These are phyloP conservation scores for Globisporangium parvum DNA, from an alignment of 352 stramenopile species.

Conservation along the genomic window DNA sequence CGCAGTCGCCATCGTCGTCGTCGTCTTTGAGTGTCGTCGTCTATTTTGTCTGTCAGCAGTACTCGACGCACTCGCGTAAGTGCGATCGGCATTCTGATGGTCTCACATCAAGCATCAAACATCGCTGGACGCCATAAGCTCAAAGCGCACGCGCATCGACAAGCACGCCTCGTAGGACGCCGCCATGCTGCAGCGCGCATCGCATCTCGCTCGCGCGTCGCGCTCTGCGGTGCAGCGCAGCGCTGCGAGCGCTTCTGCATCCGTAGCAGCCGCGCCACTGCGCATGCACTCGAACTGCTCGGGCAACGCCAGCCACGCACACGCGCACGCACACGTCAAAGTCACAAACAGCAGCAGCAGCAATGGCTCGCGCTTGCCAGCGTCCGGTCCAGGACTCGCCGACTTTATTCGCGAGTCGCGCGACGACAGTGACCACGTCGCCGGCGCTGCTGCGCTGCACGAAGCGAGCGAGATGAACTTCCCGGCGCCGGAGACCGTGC, in stretches of 20 bases:
- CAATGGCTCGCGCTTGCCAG: constrained; percentile 27
- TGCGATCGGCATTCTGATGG: constrained; percentile 4
- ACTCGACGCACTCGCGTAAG: neutral
- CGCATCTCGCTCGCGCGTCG: constrained; percentile 1
- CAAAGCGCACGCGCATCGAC: no score
- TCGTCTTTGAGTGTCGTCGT: neutral
- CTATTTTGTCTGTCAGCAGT: neutral
- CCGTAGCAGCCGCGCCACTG: neutral
- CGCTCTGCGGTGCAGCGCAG: constrained; percentile 1
- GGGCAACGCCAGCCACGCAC: constrained; percentile 15
- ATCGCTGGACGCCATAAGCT: neutral
- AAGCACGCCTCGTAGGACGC: neutral
- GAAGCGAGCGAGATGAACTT: constrained; percentile 79
- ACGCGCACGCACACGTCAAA: constrained; percentile 19
- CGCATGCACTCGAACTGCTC: constrained; percentile 27
- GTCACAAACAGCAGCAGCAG: constrained; percentile 11
- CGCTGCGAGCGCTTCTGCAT: neutral
- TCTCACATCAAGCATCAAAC: neutral
- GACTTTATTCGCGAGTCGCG: constrained; percentile 69
- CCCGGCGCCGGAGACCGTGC: constrained; percentile 25
- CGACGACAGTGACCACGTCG: constrained; percentile 19
- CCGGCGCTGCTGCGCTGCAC: constrained; percentile 15
- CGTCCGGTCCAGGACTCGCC: constrained; percentile 41
- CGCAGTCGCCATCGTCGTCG: constrained; percentile 1
- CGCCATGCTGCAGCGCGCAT: constrained; percentile 11